Evolutionary conservation across 1,139 yeast species (phyloP).

Genomic region (Pichia kudriavzevii): DNA sequence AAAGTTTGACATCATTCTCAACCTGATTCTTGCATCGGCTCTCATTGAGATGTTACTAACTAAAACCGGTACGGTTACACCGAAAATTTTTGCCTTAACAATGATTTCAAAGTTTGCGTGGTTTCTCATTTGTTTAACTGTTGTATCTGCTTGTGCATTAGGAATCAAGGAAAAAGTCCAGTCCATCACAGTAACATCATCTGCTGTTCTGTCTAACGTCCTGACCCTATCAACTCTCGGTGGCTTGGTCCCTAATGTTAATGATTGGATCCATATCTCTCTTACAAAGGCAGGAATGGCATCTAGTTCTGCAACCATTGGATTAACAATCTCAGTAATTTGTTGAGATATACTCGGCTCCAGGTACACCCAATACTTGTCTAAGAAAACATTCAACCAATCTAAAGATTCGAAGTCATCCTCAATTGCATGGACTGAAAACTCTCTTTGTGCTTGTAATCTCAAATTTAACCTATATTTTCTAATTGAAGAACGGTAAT

Average conservation of each 20-base stretch:
- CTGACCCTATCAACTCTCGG: constrained; percentile 87
- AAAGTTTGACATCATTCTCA: constrained; percentile 82
- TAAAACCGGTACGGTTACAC: constrained; percentile 54
- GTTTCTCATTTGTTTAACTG: constrained; percentile 73
- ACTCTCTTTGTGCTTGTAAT: constrained; percentile 78
- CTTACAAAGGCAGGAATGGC: constrained; percentile 80
- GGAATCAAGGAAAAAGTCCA: constrained; percentile 93
- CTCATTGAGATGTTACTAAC: constrained; percentile 57
- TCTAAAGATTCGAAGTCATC: constrained; percentile 89
- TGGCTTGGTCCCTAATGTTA: constrained; percentile 92
- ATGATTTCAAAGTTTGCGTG: constrained; percentile 75
- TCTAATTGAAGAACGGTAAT: constrained; percentile 78
- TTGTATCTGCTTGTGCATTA: constrained; percentile 76
- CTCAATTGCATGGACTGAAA: constrained; percentile 72
- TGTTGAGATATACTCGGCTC: constrained; percentile 89
- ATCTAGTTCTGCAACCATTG: constrained; percentile 59
- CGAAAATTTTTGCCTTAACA: constrained; percentile 60
- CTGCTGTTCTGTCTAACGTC: constrained; percentile 78
- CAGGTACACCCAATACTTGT: constrained; percentile 82
- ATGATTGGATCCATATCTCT: constrained; percentile 75
- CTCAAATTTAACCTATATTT: constrained; percentile 68
- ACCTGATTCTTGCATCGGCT: constrained; percentile 67
- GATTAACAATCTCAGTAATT: constrained; percentile 79
- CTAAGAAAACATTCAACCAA: constrained; percentile 83
- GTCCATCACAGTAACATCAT: constrained; percentile 90